These are phyloP conservation scores for Leucoagaricus sp. DNA, from an alignment of 1,284 basidiomycete genomes.

Conservation along the genomic window DNA sequence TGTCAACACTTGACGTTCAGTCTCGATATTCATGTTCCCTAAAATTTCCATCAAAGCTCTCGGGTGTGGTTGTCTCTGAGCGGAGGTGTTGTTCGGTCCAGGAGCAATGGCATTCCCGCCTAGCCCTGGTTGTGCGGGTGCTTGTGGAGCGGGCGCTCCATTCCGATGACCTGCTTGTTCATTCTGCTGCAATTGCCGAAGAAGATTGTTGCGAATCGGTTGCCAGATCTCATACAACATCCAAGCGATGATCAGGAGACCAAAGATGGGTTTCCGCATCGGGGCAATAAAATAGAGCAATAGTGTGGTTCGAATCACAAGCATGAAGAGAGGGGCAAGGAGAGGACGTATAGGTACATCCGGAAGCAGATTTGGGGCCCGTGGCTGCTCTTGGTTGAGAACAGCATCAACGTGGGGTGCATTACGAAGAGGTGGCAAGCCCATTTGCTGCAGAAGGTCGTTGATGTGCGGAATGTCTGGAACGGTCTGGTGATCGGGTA, in stretches of 20 bases:
- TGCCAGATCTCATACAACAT: conserved; percentile 78
- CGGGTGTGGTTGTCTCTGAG: conserved; percentile 21
- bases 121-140: conserved; percentile 17
- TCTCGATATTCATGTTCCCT: conserved; percentile 56
- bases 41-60: conserved; percentile 48
- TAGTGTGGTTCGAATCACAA: conserved; percentile 66
- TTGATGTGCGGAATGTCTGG: conserved; percentile 47
- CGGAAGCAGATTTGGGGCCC: conserved; percentile 31
- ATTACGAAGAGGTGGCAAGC: conserved; percentile 51
- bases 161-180: conserved; percentile 18
- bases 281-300: conserved; percentile 81
- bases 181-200: conserved; percentile 35
- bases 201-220: conserved; percentile 58
- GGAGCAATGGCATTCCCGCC: conserved; percentile 16
- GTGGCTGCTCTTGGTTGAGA: conserved; percentile 3
- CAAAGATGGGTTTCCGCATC: conserved; percentile 71
- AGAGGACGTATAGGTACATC: conserved; percentile 62
- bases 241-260: conserved; percentile 66
- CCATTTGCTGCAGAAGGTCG: conserved; percentile 60
- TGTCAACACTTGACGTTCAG: conserved; percentile 54
- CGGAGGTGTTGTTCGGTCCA: conserved; percentile 17
- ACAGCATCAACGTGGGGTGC: conserved; percentile 32
- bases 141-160: conserved; percentile 13
- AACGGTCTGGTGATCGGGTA: conserved; percentile 21
- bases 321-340: conserved; percentile 64